A percentile compares a stretch with the other conserved stretches of the same genome.
Conservation (phyloP, 2,329 filamentous ascomycete genomes). For the Calonectria fujianensis region DNA sequence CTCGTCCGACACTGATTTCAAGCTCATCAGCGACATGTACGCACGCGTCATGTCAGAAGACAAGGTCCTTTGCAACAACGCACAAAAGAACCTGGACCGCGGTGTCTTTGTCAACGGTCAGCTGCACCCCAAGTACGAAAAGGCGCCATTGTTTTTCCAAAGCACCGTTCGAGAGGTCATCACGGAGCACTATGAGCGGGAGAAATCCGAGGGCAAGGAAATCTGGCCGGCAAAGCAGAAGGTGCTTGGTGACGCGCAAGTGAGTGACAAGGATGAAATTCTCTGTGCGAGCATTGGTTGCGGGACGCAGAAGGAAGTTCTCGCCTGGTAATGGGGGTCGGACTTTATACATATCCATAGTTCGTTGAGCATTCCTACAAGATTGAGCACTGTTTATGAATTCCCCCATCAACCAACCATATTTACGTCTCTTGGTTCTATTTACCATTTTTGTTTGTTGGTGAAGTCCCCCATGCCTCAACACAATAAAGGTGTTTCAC, state of each 20-base stretch:
- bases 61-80: slow-evolving; percentile 27
- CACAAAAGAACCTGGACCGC: slow-evolving; percentile 24
- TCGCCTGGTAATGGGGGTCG: not conserved
- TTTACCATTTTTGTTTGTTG: no score
- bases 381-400: no score
- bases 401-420: no score
- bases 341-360: not conserved
- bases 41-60: slow-evolving; percentile 23
- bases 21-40: slow-evolving; percentile 22
- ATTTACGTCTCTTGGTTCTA: no score
- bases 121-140: slow-evolving; percentile 20
- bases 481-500: no score
- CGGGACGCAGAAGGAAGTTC: slow-evolving; percentile 4
- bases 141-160: slow-evolving; percentile 24
- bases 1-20: slow-evolving; percentile 7
- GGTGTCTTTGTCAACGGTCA: slow-evolving; percentile 29
- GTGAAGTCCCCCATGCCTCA: no score
- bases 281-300: slow-evolving; percentile 1
- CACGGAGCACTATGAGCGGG: not conserved
- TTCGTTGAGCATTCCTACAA: no score
- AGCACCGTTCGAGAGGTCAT: slow-evolving; percentile 14
- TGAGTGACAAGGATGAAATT: not conserved
- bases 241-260: not conserved
- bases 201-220: not conserved
- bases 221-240: slow-evolving; percentile 17